phyloP scores from a whole-genome alignment of 176 grass and related monocot genomes.

The Hordeum vulgare region DNA sequence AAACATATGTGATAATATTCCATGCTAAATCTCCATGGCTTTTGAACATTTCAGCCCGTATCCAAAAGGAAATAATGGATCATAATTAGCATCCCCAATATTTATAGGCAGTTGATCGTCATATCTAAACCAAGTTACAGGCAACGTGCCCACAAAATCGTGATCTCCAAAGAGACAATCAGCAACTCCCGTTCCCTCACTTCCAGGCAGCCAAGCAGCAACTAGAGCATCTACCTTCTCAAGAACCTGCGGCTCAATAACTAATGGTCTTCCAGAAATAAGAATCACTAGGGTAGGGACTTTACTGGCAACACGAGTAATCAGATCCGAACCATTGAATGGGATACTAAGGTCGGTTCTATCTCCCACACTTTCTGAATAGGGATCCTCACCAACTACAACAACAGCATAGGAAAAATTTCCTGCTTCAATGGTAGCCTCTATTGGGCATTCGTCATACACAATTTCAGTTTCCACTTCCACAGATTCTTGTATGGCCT shows the following conservation, averaged over 20 bases:
- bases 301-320: conserved; percentile 36
- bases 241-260: conserved; percentile 45
- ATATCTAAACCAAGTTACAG: conserved; percentile 70
- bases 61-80: conserved; percentile 69
- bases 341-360: conserved; percentile 66
- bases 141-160: conserved; percentile 56
- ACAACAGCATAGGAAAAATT: conserved; percentile 61
- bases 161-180: conserved; percentile 84
- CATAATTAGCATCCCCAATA: conserved; percentile 33
- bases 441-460: conserved; percentile 43
- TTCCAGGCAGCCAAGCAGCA: conserved; percentile 75
- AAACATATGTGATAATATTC: background rate
- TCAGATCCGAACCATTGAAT: conserved; percentile 39
- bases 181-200: conserved; percentile 48
- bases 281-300: conserved; percentile 57
- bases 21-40: background rate
- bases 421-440: conserved; percentile 33
- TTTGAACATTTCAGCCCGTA: conserved; percentile 42
- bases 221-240: conserved; percentile 59
- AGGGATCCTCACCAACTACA: conserved; percentile 66
- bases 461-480: conserved; percentile 62
- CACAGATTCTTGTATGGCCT: conserved; percentile 48
- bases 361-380: conserved; percentile 57
- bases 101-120: conserved; percentile 54
- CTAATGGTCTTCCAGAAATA: conserved; percentile 73